These are phyloP conservation scores for Populus tremula DNA, from an alignment of 345 rosid genomes.

Conservation along the genomic window DNA sequence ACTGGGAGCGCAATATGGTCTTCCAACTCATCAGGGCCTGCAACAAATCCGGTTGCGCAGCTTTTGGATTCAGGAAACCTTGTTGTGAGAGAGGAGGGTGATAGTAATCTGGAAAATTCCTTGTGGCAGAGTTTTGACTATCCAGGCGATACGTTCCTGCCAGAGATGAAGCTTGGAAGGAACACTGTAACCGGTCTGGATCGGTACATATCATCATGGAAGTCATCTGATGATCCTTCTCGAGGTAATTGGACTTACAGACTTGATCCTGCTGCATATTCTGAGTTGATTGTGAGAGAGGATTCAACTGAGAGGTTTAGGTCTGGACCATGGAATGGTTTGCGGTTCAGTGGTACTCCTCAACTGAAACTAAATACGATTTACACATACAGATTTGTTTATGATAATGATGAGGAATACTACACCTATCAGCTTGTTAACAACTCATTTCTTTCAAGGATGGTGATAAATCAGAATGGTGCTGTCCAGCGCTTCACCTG, in stretches of 20 bases:
- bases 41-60: background rate
- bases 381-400: conserved; percentile 2
- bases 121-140: conserved; percentile 5
- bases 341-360: conserved; percentile 11
- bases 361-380: background rate
- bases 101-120: background rate
- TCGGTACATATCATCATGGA: conserved; percentile 13
- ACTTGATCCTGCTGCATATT: conserved; percentile 12
- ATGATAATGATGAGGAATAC: conserved; percentile 4
- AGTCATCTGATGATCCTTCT: conserved; percentile 7
- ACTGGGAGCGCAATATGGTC: background rate
- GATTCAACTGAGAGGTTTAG: background rate
- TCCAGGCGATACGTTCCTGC: conserved; percentile 11
- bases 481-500: background rate
- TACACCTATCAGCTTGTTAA: conserved; percentile 5
- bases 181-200: conserved; percentile 8
- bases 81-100: conserved; percentile 2
- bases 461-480: background rate
- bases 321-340: conserved; percentile 16
- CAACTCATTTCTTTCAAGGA: background rate
- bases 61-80: conserved; percentile 8
- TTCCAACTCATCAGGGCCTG: background rate
- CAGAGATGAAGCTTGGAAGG: conserved; percentile 23
- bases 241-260: conserved; percentile 1
- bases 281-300: background rate